Evolutionary conservation across 192 early-diverging fungal species (phyloP).

Genomic region (Funneliformis mosseae): DNA sequence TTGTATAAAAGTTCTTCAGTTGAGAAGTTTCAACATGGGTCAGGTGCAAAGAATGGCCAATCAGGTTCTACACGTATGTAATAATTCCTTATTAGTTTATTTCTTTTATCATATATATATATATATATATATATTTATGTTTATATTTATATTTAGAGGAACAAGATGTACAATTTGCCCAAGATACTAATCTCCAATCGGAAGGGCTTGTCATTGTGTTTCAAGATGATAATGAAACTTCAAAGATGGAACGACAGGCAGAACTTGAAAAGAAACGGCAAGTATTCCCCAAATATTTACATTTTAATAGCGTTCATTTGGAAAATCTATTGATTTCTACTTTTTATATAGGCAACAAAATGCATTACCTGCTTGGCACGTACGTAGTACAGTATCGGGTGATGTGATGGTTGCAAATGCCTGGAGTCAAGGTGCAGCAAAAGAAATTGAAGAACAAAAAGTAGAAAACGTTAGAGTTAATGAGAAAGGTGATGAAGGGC

Average conservation of each 20-base stretch:
- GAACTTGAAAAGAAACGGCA: conserved; percentile 66
- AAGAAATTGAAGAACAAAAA: conserved; percentile 46
- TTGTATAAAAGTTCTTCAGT: conserved; percentile 13
- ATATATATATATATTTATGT: no score
- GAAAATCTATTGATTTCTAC: not conserved
- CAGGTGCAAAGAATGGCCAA: not conserved
- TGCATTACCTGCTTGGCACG: conserved; percentile 78
- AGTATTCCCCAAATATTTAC: not conserved
- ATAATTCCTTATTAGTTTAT: no score
- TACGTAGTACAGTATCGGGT: conserved; percentile 71
- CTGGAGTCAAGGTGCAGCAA: conserved; percentile 38
- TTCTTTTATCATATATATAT: no score
- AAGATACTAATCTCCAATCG: conserved; percentile 62
- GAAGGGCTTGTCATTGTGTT: conserved; percentile 75
- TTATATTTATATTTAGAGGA: conserved; percentile 47
- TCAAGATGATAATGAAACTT: conserved; percentile 70
- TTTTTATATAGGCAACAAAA: conserved; percentile 58
- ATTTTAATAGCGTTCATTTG: not conserved
- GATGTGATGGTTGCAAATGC: conserved; percentile 43
- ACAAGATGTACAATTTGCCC: conserved; percentile 64
- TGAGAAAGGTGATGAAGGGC: conserved; percentile 46
- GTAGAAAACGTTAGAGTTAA: conserved; percentile 44
- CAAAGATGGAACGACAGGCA: conserved; percentile 60
- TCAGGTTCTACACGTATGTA: conserved; percentile 7
- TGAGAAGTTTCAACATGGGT: conserved; percentile 5